Conservation (phyloP, 441 rosid species). For the Eutrema salsugineum region DNA sequence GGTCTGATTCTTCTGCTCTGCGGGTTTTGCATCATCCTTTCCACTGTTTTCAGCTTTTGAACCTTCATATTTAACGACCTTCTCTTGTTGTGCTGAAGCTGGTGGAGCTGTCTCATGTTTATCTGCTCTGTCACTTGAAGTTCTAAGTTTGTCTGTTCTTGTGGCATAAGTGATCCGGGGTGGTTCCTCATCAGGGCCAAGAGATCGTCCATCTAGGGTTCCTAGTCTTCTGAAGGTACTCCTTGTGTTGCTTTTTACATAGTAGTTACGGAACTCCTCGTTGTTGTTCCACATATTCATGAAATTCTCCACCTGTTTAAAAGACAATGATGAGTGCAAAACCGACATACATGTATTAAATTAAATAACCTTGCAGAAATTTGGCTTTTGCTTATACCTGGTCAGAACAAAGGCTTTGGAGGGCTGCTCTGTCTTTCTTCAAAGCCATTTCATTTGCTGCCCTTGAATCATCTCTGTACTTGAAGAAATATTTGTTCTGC, state of each 20-base stretch:
- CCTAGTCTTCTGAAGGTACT: slow-evolving; percentile 70
- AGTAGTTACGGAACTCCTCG: slow-evolving; percentile 66
- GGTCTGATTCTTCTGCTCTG: slow-evolving; percentile 41
- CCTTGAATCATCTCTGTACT: slow-evolving; percentile 60
- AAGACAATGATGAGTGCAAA: slow-evolving; percentile 17
- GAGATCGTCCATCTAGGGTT: slow-evolving; percentile 84
- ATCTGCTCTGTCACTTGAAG: slow-evolving; percentile 35
- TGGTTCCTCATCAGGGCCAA: slow-evolving; percentile 76
- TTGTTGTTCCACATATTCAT: slow-evolving; percentile 68
- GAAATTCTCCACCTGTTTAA: slow-evolving; percentile 61
- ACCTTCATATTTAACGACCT: slow-evolving; percentile 31
- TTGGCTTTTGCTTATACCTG: slow-evolving; percentile 47
- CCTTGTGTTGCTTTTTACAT: slow-evolving; percentile 51
- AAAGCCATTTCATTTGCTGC: slow-evolving; percentile 56
- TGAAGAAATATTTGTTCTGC: slow-evolving; percentile 59
- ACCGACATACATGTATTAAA: not conserved
- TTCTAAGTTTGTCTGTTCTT: slow-evolving; percentile 38
- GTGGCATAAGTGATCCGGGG: slow-evolving; percentile 42
- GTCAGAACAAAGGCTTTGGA: slow-evolving; percentile 55
- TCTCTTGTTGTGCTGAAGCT: slow-evolving; percentile 34
- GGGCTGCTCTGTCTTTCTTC: slow-evolving; percentile 53
- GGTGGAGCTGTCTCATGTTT: slow-evolving; percentile 32
- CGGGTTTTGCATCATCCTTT: slow-evolving; percentile 28
- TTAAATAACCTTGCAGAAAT: not conserved
- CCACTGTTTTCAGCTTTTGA: slow-evolving; percentile 26